phyloP scores from a whole-genome alignment of 352 stramenopile genomes.

The Pythium aquatile region DNA sequence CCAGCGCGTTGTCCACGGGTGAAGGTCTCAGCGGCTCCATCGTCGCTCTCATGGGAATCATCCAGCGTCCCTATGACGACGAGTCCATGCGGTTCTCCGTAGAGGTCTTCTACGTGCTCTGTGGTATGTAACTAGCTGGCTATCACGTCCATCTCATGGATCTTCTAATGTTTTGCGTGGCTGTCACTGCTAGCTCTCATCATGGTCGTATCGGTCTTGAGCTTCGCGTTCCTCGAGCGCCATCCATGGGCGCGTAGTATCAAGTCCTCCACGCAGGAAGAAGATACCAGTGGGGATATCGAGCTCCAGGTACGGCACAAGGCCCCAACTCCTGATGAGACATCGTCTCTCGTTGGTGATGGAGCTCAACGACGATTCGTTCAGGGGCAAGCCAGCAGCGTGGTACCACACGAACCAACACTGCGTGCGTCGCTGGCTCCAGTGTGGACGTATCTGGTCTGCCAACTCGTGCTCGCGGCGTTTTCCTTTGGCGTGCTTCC shows the following conservation, averaged over 20 bases:
- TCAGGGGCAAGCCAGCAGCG: background rate
- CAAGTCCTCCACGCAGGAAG: background rate
- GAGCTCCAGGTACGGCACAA: constrained; percentile 1
- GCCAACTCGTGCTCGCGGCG: constrained; percentile 51
- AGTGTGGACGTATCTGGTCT: constrained; percentile 50
- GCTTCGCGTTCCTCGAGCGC: constrained; percentile 54
- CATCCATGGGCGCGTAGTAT: constrained; percentile 31
- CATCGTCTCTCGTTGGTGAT: constrained; percentile 6
- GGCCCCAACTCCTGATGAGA: constrained; percentile 1
- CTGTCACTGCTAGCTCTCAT: constrained; percentile 31
- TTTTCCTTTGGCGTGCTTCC: constrained; percentile 68
- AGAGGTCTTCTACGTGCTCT: constrained; percentile 53
- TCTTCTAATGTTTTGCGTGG: background rate
- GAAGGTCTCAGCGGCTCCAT: constrained; percentile 66
- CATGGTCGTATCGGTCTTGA: constrained; percentile 49
- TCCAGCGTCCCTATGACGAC: constrained; percentile 51
- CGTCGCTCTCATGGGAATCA: constrained; percentile 51
- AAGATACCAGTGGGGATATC: constrained; percentile 4
- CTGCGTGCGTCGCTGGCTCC: constrained; percentile 30
- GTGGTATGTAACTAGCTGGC: constrained; percentile 31
- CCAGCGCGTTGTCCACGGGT: constrained; percentile 58
- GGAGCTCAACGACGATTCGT: background rate
- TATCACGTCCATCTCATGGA: background rate
- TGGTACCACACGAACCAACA: constrained; percentile 9
- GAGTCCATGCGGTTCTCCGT: constrained; percentile 56